Percentiles rank a stretch among this genome's conserved stretches.
phyloP scores from a whole-genome alignment of 2,329 filamentous ascomycete genomes.

The Saccharata proteae region DNA sequence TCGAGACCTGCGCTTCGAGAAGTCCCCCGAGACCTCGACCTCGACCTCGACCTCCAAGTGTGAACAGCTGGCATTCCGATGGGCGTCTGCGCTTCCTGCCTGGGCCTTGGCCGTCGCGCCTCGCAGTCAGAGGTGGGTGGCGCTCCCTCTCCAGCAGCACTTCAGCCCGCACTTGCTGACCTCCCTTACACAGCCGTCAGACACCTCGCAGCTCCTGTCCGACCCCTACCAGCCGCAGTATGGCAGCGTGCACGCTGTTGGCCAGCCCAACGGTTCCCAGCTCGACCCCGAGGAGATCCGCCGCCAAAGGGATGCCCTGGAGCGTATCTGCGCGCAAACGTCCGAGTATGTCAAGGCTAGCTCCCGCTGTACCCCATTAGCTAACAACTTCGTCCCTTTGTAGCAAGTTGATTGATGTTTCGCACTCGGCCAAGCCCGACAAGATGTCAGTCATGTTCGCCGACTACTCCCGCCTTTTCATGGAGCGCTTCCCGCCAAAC shows the following conservation, averaged over 20 bases:
- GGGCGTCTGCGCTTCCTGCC: constrained; percentile 38
- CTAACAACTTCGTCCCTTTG: constrained; percentile 16
- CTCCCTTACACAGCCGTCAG: constrained; percentile 25
- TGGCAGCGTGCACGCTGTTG: constrained; percentile 24
- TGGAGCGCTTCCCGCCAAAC: constrained; percentile 24
- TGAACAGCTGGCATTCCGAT: constrained; percentile 21
- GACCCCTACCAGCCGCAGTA: constrained; percentile 33
- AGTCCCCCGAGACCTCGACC: too few relatives aligned
- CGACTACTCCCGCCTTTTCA: constrained; percentile 31
- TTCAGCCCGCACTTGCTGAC: constrained; percentile 6
- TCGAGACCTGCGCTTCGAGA: too few relatives aligned
- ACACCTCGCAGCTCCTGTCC: constrained; percentile 32
- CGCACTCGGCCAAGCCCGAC: constrained; percentile 28
- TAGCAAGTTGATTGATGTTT: constrained; percentile 39
- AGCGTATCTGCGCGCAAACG: constrained; percentile 37
- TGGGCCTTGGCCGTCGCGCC: constrained; percentile 31
- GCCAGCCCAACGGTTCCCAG: constrained; percentile 24
- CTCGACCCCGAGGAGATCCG: constrained; percentile 37
- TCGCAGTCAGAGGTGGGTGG: constrained; percentile 32
- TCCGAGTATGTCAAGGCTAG: constrained; percentile 29
- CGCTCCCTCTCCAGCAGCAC: constrained; percentile 7
- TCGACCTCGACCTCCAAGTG: too few relatives aligned
- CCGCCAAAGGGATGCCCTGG: constrained; percentile 35
- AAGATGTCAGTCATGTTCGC: constrained; percentile 23
- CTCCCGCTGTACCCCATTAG: constrained; percentile 2